Evolutionary conservation across 2,329 filamentous ascomycete genomes (phyloP).

Genomic region (Talaromyces funiculosus): DNA sequence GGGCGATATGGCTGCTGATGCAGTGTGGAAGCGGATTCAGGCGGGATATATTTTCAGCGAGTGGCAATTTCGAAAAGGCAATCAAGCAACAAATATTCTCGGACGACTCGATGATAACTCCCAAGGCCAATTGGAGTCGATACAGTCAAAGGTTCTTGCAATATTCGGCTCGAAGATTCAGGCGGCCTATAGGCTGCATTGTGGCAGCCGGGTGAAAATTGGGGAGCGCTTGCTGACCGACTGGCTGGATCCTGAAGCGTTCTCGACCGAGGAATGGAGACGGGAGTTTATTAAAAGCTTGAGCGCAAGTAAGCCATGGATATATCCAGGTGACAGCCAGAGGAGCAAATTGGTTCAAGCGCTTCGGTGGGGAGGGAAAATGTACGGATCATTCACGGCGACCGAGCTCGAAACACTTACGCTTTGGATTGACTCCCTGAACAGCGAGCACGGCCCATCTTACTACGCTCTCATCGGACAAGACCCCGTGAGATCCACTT

Average conservation of each 20-base stretch:
- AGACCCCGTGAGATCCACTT: neutral
- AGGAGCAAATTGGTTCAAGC: constrained; percentile 41
- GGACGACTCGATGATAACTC: neutral
- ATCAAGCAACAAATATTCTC: neutral
- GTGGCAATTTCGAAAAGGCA: constrained; percentile 19
- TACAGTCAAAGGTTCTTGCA: constrained; percentile 18
- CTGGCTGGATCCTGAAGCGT: constrained; percentile 37
- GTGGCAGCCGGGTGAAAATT: constrained; percentile 35
- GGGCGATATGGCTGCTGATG: constrained; percentile 25
- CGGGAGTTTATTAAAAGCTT: constrained; percentile 34
- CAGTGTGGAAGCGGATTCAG: constrained; percentile 40
- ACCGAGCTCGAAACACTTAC: constrained; percentile 35
- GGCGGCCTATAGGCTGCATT: constrained; percentile 38
- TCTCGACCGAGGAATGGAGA: constrained; percentile 24
- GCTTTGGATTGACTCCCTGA: constrained; percentile 38
- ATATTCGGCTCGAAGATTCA: constrained; percentile 38
- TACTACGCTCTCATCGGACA: neutral
- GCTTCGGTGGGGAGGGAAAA: constrained; percentile 43
- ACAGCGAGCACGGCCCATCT: neutral
- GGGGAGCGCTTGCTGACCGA: constrained; percentile 34
- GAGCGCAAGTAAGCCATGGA: constrained; percentile 36
- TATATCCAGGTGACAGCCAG: constrained; percentile 35
- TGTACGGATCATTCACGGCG: constrained; percentile 48
- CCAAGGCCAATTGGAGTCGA: constrained; percentile 13
- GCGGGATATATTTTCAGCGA: constrained; percentile 36